phyloP scores from a whole-genome alignment of 2,329 filamentous ascomycete species.

The Aspergillus transmontanensis region DNA sequence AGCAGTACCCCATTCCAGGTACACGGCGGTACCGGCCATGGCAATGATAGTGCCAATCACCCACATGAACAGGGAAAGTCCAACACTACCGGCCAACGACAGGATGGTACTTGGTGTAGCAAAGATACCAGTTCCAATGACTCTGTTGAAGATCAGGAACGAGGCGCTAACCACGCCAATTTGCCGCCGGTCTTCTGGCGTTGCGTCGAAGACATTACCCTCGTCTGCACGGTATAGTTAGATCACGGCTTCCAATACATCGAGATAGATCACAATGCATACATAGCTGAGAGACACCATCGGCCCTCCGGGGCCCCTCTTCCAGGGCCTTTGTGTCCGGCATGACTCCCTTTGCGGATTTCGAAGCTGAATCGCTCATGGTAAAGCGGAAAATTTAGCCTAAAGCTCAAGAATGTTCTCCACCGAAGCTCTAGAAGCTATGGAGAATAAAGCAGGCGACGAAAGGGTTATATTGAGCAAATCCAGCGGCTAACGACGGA shows the following conservation, averaged over 20 bases:
- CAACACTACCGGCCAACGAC: slow-evolving; percentile 48
- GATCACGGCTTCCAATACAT: not conserved
- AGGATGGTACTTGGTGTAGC: slow-evolving; percentile 52
- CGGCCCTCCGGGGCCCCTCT: slow-evolving; percentile 29
- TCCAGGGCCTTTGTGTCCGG: slow-evolving; percentile 27
- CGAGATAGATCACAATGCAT: slow-evolving; percentile 14
- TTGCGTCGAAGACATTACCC: slow-evolving; percentile 38
- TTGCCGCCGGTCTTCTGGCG: slow-evolving; percentile 40
- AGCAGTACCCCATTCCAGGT: slow-evolving; percentile 55
- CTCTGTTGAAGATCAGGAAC: slow-evolving; percentile 53
- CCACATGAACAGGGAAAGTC: slow-evolving; percentile 53
- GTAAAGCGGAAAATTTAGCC: slow-evolving; percentile 1
- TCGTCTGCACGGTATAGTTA: slow-evolving; percentile 31
- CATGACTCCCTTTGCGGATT: slow-evolving; percentile 19
- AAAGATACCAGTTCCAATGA: slow-evolving; percentile 55
- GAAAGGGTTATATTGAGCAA: not conserved
- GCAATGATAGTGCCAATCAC: slow-evolving; percentile 52
- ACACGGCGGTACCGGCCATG: slow-evolving; percentile 46
- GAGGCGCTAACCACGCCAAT: slow-evolving; percentile 46
- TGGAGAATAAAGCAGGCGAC: not conserved
- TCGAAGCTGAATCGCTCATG: slow-evolving; percentile 20
- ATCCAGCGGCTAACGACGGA: slow-evolving; percentile 16
- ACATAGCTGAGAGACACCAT: slow-evolving; percentile 39
- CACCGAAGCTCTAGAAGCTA: slow-evolving; percentile 10
- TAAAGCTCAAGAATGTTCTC: not conserved